These are phyloP conservation scores for Metschnikowia dekortorum DNA, from an alignment of 805 yeast species.

Conservation along the genomic window DNA sequence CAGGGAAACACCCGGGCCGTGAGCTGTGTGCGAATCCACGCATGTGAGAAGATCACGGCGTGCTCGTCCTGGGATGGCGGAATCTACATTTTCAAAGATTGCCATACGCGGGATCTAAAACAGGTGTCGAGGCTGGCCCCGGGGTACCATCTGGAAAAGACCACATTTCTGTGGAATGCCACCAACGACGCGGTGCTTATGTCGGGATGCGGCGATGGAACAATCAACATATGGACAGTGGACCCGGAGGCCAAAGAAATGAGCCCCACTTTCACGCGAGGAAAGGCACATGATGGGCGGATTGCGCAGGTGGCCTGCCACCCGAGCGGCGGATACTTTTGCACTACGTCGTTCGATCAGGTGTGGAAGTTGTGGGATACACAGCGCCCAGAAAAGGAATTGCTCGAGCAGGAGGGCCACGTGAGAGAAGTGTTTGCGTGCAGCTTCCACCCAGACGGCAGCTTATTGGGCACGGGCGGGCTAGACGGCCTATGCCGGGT, in stretches of 20 bases:
- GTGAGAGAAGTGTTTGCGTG: conserved; percentile 62
- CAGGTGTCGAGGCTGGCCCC: conserved; percentile 21
- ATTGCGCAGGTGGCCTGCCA: conserved; percentile 62
- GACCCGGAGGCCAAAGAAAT: background rate
- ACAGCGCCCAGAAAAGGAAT: conserved; percentile 30
- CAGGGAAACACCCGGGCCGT: conserved; percentile 59
- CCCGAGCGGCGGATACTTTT: conserved; percentile 54
- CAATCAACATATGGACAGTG: conserved; percentile 27
- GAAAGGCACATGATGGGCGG: conserved; percentile 41
- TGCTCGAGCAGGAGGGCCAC: conserved; percentile 83
- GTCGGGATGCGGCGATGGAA: conserved; percentile 40
- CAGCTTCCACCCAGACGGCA: conserved; percentile 71
- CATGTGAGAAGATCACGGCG: conserved; percentile 40
- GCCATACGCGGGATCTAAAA: conserved; percentile 2
- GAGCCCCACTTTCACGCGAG: conserved; percentile 14
- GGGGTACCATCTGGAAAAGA: conserved; percentile 58
- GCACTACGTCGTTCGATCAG: conserved; percentile 73
- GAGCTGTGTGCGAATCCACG: conserved; percentile 50
- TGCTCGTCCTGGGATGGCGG: conserved; percentile 85
- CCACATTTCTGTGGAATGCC: conserved; percentile 63
- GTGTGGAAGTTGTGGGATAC: conserved; percentile 92
- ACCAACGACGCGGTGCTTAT: conserved; percentile 16
- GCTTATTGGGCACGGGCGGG: conserved; percentile 72
- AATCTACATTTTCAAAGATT: conserved; percentile 40
- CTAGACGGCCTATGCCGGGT: conserved; percentile 65